Base-by-base conservation (phyloP, 352 stramenopile species). In the Phytophthora syringae region DNA sequence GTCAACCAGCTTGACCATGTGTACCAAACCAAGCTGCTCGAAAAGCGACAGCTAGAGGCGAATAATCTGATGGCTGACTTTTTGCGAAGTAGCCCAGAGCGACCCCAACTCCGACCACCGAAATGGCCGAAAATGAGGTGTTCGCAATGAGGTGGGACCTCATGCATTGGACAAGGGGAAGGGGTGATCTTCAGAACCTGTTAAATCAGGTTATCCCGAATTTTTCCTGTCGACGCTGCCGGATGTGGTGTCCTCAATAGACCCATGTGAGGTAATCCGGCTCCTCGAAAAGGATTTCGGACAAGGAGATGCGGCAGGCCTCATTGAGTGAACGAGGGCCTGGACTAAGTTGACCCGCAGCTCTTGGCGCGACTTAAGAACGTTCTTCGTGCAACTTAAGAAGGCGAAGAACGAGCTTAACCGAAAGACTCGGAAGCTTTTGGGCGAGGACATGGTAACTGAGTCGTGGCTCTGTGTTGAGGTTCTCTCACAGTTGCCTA, bases 31-130 rank as follows among this genome's bases (percentile, higher is more conserved):
- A 63, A 59, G 36, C 43, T 52, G 25, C 51, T 72, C 7, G 56
- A 67, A 24, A 67, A 62, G 42, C 13, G 51, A n/a, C 21, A 62
- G n/a, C 27, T 36, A 12, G 42, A 52, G 16, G 51, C 16, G 15
- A 72, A 48, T 25, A 32, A 59, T 13, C 40, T 63, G 3, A 67
- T 72, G 56, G 55, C 24, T 1, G 34, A 54, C 42, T 72, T 72
- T 27, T 11, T 49, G 36, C 6, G 21, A 10, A 48, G 28, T 2
- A 34, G n/a, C 16, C 57, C 57, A 4, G 57, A 52, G 32, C 52
- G 47, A 0, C 37, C 37, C 21, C 49, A n/a, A 30, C 18, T 5
- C 12, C 13, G 12, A 56, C n/a, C 6, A 21, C 5, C 47, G 27
- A 52, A 40, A 37, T 10, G n/a, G 11, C 30, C 15, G 20, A 30